Percentiles rank a stretch among this genome's conserved stretches.
phyloP scores from a whole-genome alignment of 1,139 yeast genomes.

The Sugiyamaella neomexicana region DNA sequence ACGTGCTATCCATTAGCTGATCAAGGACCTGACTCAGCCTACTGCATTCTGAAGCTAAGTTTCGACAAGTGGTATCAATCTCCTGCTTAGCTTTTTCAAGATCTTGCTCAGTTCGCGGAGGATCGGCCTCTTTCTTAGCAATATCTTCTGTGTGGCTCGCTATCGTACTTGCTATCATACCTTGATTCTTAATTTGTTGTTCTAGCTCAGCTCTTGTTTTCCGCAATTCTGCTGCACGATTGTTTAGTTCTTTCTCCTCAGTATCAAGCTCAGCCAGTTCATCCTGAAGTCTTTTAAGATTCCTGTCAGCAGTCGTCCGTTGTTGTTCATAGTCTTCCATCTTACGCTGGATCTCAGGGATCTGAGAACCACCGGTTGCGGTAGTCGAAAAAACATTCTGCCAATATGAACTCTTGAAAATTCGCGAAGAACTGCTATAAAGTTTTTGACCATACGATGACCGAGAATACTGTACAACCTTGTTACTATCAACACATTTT shows the following conservation, averaged over 20 bases:
- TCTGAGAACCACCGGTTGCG: not conserved
- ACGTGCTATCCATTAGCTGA: constrained; percentile 15
- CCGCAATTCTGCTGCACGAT: not conserved
- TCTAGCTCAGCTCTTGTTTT: not conserved
- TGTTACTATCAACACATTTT: constrained; percentile 14
- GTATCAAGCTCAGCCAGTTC: not conserved
- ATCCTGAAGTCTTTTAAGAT: constrained; percentile 1
- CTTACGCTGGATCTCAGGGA: not conserved
- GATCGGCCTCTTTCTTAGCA: constrained; percentile 9
- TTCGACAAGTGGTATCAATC: constrained; percentile 19
- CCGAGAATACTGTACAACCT: constrained; percentile 2
- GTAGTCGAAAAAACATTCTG: not conserved
- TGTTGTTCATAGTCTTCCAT: not conserved
- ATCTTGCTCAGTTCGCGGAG: constrained; percentile 12
- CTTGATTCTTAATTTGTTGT: not conserved
- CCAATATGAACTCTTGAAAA: constrained; percentile 5
- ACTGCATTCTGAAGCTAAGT: constrained; percentile 25
- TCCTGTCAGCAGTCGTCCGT: constrained; percentile 9
- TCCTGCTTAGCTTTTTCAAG: constrained; percentile 9
- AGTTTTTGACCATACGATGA: constrained; percentile 11
- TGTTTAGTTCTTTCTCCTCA: not conserved
- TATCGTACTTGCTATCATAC: not conserved
- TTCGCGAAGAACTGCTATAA: not conserved
- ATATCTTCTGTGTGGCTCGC: not conserved
- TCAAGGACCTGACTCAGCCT: constrained; percentile 25